Percentiles rank a stretch among this genome's conserved stretches.
phyloP scores from a whole-genome alignment of 208 protist genomes.

The Polymyxa betae region DNA sequence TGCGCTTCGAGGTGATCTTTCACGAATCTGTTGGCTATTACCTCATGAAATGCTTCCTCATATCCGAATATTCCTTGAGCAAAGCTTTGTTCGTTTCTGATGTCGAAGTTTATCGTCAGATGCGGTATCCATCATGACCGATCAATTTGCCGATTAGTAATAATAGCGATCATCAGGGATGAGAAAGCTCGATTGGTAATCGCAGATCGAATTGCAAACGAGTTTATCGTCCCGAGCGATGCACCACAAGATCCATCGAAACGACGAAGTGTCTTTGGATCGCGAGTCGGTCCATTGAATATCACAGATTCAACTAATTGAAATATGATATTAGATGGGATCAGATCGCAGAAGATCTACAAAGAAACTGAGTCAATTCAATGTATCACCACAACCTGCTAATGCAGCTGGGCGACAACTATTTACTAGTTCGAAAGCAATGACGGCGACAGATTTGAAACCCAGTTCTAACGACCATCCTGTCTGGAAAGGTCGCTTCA shows the following conservation, averaged over 20 bases:
- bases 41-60: constrained; percentile 62
- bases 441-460: too few relatives aligned
- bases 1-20: constrained; percentile 57
- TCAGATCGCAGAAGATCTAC: background rate
- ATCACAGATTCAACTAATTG: background rate
- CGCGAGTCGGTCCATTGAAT: background rate
- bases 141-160: background rate
- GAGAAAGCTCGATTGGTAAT: background rate
- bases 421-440: too few relatives aligned
- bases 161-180: background rate
- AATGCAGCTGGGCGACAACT: too few relatives aligned
- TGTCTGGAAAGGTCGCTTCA: too few relatives aligned
- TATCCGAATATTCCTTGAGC: constrained; percentile 56
- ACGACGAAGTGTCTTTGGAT: constrained; percentile 1
- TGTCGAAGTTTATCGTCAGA: constrained; percentile 32
- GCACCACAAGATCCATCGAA: background rate
- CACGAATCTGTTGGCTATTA: constrained; percentile 53
- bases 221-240: background rate
- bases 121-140: constrained; percentile 8
- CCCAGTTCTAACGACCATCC: too few relatives aligned
- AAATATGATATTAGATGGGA: background rate
- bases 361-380: too few relatives aligned
- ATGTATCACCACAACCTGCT: too few relatives aligned
- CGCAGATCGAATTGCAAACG: background rate
- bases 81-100: constrained; percentile 59